phyloP scores from a whole-genome alignment of 163 green algal genomes.

The Scenedesmus sp. region DNA sequence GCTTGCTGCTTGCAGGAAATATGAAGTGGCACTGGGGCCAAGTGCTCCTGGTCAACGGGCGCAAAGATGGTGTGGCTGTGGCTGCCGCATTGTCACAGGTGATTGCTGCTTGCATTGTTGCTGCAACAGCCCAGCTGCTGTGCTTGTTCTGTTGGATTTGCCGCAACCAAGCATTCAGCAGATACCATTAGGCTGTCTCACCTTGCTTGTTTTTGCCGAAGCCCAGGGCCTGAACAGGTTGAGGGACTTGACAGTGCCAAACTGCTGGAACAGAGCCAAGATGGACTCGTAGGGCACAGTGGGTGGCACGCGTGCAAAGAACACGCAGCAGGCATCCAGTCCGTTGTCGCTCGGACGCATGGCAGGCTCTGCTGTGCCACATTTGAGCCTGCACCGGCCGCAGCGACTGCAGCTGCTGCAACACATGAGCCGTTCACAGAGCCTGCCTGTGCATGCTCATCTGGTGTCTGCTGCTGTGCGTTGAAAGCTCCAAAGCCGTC shows the following conservation, averaged over 20 bases:
- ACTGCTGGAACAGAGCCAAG: slow-evolving; percentile 24
- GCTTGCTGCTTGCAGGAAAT: neutral
- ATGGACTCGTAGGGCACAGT: slow-evolving; percentile 43
- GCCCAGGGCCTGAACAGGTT: slow-evolving; percentile 51
- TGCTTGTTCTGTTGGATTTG: neutral
- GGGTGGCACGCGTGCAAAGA: slow-evolving; percentile 44
- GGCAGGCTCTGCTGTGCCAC: neutral
- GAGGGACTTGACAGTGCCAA: slow-evolving; percentile 29
- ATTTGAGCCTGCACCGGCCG: neutral
- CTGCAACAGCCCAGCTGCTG: neutral
- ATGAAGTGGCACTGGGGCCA: too few species aligned
- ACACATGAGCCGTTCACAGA: neutral
- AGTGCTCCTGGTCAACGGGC: too few species aligned
- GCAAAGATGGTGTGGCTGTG: too few species aligned
- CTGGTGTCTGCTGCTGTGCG: neutral
- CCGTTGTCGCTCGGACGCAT: neutral
- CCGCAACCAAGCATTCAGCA: neutral
- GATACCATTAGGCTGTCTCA: neutral
- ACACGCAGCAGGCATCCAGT: neutral
- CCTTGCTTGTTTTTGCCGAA: slow-evolving; percentile 51
- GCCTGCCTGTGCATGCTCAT: neutral
- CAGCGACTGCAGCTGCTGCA: neutral
- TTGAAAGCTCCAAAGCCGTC: neutral
- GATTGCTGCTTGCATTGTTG: neutral
- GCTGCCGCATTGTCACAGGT: too few species aligned